Base-by-base conservation (phyloP, 495 filamentous ascomycete species). In the Glutinoglossum americanum region DNA sequence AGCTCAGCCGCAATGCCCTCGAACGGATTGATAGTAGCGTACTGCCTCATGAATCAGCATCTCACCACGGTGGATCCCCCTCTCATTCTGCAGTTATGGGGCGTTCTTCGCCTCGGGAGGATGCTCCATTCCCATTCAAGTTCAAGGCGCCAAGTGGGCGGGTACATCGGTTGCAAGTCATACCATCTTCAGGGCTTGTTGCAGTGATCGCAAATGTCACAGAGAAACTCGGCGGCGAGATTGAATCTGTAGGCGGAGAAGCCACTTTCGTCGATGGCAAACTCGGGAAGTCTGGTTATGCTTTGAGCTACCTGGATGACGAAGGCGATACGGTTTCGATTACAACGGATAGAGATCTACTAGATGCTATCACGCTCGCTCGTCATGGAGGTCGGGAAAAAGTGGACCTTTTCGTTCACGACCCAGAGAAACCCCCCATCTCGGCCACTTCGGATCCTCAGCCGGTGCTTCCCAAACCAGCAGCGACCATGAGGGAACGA, bases 141-240 rank as follows among this genome's bases (percentile, higher is more conserved):
- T 99, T 99, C 78, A 97, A 99, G 72, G 89, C 92, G 3, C 92
- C 93, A 17, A 92, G 87, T 67, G 92, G 93, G 45, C 85, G 92
- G 44, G 89, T 97, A 27, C 93, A 97, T 69, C 80, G 93, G 41
- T 73, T 97, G 9, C 92, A 95, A 64, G 82, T 96, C 5, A 71
- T 81, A 60, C 82, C 88, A 11, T 76, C 83, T 44, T 78, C 83
- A 51, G 92, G 92, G 57, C 79, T 99, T 59, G 79, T 74, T 39
- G 83, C 92, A 48, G 79, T 99, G 39, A 82, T 97, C 33, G 69
- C 76, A 27, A 81, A 75, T 59, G 88, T 99, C 3, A 79, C 79
- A 15, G 79, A 82, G 35, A 99, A 97, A 69, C 77, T 99, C 26
- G 93, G 92, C 25, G 62, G 72, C n/a, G 92, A 99, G 70, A 74